These are phyloP conservation scores for Eutrema japonicum DNA, from an alignment of 345 rosid genomes.

Conservation along the genomic window DNA sequence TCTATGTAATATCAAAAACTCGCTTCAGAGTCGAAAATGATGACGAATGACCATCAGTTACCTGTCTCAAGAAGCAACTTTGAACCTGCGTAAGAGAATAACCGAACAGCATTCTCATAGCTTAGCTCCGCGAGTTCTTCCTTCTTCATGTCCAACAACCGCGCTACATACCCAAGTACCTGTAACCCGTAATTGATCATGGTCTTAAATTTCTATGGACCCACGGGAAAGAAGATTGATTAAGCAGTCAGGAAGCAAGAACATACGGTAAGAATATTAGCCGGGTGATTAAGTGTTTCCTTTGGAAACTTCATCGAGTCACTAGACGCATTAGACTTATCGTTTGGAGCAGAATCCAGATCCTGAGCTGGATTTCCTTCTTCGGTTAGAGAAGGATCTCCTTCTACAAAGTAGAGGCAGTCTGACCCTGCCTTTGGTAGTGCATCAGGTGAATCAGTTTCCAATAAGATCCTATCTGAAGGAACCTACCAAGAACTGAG, in stretches of 20 bases:
- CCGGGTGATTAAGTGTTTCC: constrained; percentile 83
- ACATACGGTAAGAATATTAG: constrained; percentile 72
- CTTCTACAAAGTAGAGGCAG: constrained; percentile 54
- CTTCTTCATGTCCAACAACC: constrained; percentile 60
- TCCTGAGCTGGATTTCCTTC: constrained; percentile 42
- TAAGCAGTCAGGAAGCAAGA: constrained; percentile 6
- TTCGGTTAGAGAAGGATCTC: constrained; percentile 51
- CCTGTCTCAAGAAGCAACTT: constrained; percentile 39
- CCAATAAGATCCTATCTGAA: constrained; percentile 78
- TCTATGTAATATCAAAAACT: constrained; percentile 7
- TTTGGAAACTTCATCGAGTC: constrained; percentile 49
- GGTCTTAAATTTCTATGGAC: not conserved
- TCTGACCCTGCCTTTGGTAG: constrained; percentile 57
- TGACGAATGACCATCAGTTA: not conserved
- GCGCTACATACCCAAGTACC: constrained; percentile 71
- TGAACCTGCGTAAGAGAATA: constrained; percentile 72
- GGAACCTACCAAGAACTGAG: constrained; percentile 61
- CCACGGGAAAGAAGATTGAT: not conserved
- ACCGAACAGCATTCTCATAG: constrained; percentile 57
- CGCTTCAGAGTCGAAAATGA: not conserved
- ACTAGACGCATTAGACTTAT: constrained; percentile 39
- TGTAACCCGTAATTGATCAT: constrained; percentile 33
- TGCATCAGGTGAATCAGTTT: constrained; percentile 97
- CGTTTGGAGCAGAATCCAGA: constrained; percentile 27
- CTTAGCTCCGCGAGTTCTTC: constrained; percentile 75